These are phyloP conservation scores for Buddleja alternifolia DNA, from an alignment of 257 asterid species.

Conservation along the genomic window DNA sequence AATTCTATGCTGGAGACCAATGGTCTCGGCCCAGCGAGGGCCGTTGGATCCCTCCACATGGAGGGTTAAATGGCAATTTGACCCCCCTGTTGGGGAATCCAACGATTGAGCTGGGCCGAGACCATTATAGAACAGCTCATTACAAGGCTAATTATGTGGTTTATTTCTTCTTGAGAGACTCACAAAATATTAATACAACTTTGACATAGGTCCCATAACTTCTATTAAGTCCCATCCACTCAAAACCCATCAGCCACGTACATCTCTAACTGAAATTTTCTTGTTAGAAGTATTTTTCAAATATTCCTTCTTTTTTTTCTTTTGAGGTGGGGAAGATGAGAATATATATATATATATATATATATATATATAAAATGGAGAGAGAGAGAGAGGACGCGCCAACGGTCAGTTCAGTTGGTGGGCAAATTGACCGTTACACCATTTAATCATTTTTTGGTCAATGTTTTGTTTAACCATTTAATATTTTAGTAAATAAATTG, in stretches of 20 bases:
- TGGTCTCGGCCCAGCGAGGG: too few species aligned
- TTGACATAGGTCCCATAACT: neutral
- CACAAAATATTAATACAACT: neutral
- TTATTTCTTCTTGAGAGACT: too few species aligned
- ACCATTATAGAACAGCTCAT: too few species aligned
- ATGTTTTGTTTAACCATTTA: neutral
- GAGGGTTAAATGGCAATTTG: too few species aligned
- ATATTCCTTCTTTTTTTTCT: neutral
- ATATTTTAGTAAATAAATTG: neutral
- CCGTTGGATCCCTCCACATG: too few species aligned
- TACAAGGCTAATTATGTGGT: too few species aligned
- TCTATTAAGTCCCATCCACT: neutral
- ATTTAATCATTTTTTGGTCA: conserved; percentile 27
- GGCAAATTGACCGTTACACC: conserved; percentile 48
- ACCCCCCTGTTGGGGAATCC: too few species aligned
- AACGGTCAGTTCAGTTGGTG: conserved; percentile 52
- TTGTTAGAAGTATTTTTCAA: neutral
- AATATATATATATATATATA: too few species aligned
- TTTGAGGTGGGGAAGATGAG: too few species aligned
- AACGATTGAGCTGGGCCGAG: too few species aligned
- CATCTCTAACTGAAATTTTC: conserved; percentile 8
- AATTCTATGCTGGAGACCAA: too few species aligned
- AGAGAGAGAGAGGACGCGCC: conserved; percentile 27
- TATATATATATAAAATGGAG: too few species aligned
- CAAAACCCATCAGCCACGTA: neutral